These are phyloP conservation scores for Diutina ranongensis DNA, from an alignment of 1,139 yeast species.

Conservation along the genomic window DNA sequence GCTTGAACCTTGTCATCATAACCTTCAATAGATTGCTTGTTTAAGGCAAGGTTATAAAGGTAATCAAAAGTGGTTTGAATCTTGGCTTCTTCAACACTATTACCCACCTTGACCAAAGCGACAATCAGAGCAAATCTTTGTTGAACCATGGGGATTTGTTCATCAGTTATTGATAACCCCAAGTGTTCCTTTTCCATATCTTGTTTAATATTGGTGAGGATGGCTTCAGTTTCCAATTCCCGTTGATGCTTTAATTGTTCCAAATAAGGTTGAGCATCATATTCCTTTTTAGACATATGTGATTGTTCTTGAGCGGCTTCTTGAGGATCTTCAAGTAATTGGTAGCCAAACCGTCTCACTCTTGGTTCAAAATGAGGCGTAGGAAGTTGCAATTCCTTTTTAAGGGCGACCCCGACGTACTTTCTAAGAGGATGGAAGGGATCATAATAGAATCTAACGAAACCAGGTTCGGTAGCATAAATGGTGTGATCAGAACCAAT, in stretches of 20 bases:
- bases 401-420: slow-evolving; percentile 79
- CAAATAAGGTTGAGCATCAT: slow-evolving; percentile 1
- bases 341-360: slow-evolving; percentile 73
- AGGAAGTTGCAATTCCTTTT: slow-evolving; percentile 56
- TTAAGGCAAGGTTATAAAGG: slow-evolving; percentile 36
- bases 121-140: slow-evolving; percentile 35
- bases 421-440: slow-evolving; percentile 96
- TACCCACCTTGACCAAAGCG: slow-evolving; percentile 17
- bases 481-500: slow-evolving; percentile 93
- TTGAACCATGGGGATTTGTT: slow-evolving; percentile 4
- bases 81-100: slow-evolving; percentile 42
- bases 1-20: neutral
- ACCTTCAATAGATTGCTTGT: neutral
- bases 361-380: slow-evolving; percentile 85
- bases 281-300: slow-evolving; percentile 19
- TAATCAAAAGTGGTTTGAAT: slow-evolving; percentile 43
- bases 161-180: neutral
- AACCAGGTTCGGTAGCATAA: slow-evolving; percentile 87
- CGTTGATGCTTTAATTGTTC: neutral
- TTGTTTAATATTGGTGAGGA: neutral
- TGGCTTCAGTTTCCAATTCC: neutral
- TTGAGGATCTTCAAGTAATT: slow-evolving; percentile 35
- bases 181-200: neutral
- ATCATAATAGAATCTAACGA: slow-evolving; percentile 79
- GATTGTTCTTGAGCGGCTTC: slow-evolving; percentile 47